Evolutionary conservation across 306 rosid species (phyloP), one percentile per base, ranked within the genome.

Genomic region (Cicer arietinum): DNA sequence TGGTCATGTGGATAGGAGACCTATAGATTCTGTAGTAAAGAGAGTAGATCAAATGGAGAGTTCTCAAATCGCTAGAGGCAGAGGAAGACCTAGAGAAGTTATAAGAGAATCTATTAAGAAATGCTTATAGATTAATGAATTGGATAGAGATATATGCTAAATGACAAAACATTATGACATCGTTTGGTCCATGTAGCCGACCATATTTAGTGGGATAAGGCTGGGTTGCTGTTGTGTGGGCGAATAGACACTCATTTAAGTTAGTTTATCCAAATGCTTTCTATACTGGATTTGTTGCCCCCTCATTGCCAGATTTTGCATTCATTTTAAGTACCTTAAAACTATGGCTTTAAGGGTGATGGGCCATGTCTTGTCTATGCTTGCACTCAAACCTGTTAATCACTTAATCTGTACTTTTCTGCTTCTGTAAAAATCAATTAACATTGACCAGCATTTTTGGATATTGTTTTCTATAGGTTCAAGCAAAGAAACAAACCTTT

Each of bases 401-500:
- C 37, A 30, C 37, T 30, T 30, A 52, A 66, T 25, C 47, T 66
- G 10, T 39, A 52, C 39, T 70, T 51, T 53, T 6, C 1, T 50
- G 56, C 58, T 41, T 78, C 58, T 61, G 66, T 41, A 40, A 10
- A 14, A 65, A 54, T 48, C 45, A 68, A 40, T 14, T 48, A 10
- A 57, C 47, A 73, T 67, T 77, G 42, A 78, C 35, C 22, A 57
- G 50, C 61, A 7, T 69, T 52, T 47, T 58, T 53, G 8, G 11
- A 60, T 63, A 37, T 48, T 54, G 7, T 46, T 72, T 80, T 75
- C 40, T 85, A 74, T 76, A 91, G 98, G 96, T 89, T 54, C 80
- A 78, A 82, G 97, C 97, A 57, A 91, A 87, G 89, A 91, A 89
- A 75, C 91, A 94, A 79, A 85, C 91, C 6, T 94, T 86, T 78